phyloP scores from a whole-genome alignment of 306 rosid species.

The Quercus mongolica region DNA sequence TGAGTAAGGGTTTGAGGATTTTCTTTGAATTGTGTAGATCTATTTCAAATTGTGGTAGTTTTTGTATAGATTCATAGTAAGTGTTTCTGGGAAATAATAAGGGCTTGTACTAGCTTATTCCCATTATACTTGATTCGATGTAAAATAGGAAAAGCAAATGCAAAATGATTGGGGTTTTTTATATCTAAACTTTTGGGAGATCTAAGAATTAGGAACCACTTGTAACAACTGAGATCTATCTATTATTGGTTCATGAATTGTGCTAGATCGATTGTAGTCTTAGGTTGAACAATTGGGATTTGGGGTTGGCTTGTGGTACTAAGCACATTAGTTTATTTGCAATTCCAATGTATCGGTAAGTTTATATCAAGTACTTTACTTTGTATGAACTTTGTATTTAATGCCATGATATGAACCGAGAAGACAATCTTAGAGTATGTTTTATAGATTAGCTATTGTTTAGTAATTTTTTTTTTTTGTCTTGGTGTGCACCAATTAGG shows the following conservation, averaged over 20 bases:
- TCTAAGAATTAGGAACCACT: neutral
- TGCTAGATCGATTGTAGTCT: too few species aligned
- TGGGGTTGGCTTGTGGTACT: too few species aligned
- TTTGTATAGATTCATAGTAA: neutral
- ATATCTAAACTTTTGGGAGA: neutral
- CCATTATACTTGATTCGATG: neutral
- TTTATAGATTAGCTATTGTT: neutral
- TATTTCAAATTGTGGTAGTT: neutral
- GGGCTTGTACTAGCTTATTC: neutral
- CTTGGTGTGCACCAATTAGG: conserved; percentile 24
- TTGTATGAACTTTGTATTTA: neutral
- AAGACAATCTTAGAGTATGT: neutral
- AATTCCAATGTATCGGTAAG: too few species aligned
- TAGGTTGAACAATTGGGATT: too few species aligned
- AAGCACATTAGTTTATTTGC: too few species aligned
- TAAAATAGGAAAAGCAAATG: neutral
- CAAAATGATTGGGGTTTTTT: neutral
- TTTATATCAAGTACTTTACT: neutral
- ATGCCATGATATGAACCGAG: neutral
- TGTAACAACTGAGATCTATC: neutral
- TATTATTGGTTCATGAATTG: neutral
- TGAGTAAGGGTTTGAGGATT: too few species aligned
- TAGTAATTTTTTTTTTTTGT: neutral
- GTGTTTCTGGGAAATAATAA: neutral
- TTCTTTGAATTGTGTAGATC: neutral